Conservation (phyloP, 2,329 filamentous ascomycete genomes). For the Claviceps maximensis region DNA sequence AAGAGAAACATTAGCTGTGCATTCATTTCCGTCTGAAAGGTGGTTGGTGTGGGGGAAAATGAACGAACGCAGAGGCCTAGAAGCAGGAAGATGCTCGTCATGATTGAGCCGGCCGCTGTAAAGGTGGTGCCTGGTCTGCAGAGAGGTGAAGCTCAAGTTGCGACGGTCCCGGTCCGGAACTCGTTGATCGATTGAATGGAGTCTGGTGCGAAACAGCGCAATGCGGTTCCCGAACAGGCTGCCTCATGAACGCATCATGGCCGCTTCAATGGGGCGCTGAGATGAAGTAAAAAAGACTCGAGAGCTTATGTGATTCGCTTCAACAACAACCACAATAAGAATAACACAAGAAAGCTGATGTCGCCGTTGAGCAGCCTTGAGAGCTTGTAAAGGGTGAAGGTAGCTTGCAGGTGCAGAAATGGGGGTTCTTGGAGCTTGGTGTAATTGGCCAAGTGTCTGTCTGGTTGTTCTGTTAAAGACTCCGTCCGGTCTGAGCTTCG, state of each 20-base stretch:
- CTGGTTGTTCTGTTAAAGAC: no score
- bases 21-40: not conserved
- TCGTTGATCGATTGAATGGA: not conserved
- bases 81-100: conserved; percentile 27
- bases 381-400: not conserved
- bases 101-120: conserved; percentile 10
- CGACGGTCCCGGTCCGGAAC: not conserved
- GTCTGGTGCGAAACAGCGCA: not conserved
- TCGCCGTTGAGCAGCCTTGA: not conserved
- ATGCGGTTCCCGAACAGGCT: not conserved
- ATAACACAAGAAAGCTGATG: not conserved
- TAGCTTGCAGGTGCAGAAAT: no score
- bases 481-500: no score
- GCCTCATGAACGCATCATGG: conserved; percentile 3
- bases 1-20: not conserved
- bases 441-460: not conserved
- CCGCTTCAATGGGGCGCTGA: not conserved
- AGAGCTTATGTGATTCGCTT: not conserved
- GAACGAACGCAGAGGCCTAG: conserved; percentile 27
- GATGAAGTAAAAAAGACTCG: not conserved
- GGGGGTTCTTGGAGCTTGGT: not conserved
- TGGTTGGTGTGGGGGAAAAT: not conserved
- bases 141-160: not conserved
- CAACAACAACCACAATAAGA: no score
- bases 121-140: not conserved